Base-by-base conservation (phyloP, 2,329 filamentous ascomycete species). In the Fusarium guadeloupense region DNA sequence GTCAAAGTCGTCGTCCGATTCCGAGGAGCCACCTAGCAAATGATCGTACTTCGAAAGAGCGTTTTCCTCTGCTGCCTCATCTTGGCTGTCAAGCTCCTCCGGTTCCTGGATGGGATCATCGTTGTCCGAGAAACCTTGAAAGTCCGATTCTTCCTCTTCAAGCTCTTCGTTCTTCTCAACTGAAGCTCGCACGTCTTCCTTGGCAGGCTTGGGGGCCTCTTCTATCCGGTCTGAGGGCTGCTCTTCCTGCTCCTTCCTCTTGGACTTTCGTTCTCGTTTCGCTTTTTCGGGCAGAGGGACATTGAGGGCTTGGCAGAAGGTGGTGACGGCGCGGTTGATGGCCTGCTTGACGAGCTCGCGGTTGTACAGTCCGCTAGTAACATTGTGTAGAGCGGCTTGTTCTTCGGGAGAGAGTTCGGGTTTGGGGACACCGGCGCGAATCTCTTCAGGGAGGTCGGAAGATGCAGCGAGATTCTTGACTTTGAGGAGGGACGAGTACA, bases 311-410 rank as follows among this genome's bases (percentile, higher is more conserved):
- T 76, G 71, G 68, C 84, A 86, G 4, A 85, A 78, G 23, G 75
- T 78, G 50, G 75, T 74, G 13, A 85, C 63, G 2, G 83, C 83
- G 66, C 79, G 77, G 21, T 81, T 78, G 9, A 84, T 72, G 4
- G 78, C 77, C 43, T 80, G 76, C 61, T 79, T 81, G 47, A 86
- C 83, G 25, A 80, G 76, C 6, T 78, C 77, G 46, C 79, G 76
- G 54, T 83, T 85, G 69, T 81, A 86, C 4, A 87, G 74, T 8
- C 78, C 79, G 55, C 84, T 87, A 21, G 85, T 86, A 45, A 87
- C 84, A 68, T 86, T 86, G 66, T 87, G 84, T 21, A 86, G 73
- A 4, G 81, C 78, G 1, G 71, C 63, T 46, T 74, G 76, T 65
- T 86, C 82, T 45, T 85, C 83, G 37, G 83, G 81, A 2, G 80